Conservation (phyloP, 306 rosid genomes). For the Clitoria ternatea region DNA sequence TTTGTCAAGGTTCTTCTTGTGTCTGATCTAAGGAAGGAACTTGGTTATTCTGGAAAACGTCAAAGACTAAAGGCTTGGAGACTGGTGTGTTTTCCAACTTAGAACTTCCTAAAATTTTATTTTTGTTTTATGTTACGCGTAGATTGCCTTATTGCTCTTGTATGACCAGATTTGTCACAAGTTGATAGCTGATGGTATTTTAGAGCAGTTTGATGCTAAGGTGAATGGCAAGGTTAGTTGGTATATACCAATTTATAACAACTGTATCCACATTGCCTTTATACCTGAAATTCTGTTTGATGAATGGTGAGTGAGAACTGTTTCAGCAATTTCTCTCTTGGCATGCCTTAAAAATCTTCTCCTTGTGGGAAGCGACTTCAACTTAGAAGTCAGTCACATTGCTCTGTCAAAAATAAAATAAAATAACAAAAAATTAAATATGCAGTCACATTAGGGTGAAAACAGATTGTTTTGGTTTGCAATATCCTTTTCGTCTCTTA, state of each 20-base stretch:
- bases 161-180: slow-evolving; percentile 49
- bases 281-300: neutral
- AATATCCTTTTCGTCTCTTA: neutral
- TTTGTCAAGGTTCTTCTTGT: slow-evolving; percentile 77
- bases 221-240: slow-evolving; percentile 84
- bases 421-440: neutral
- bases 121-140: neutral
- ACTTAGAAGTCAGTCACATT: neutral
- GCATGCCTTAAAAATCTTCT: neutral
- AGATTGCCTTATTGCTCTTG: slow-evolving; percentile 2
- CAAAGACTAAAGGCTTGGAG: slow-evolving; percentile 72
- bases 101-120: slow-evolving; percentile 12
- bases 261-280: neutral
- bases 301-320: neutral
- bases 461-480: neutral
- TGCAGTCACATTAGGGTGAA: neutral
- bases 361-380: neutral
- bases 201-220: slow-evolving; percentile 77
- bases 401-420: neutral
- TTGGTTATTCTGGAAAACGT: slow-evolving; percentile 62
- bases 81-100: slow-evolving; percentile 38
- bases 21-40: slow-evolving; percentile 74
- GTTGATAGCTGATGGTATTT: slow-evolving; percentile 56
- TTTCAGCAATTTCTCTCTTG: neutral
- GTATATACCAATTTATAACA: no score